A percentile compares a stretch with the other conserved stretches of the same genome.
Evolutionary conservation across 208 protist species (phyloP).

Genomic region (Kentomonas sorsogonicus): DNA sequence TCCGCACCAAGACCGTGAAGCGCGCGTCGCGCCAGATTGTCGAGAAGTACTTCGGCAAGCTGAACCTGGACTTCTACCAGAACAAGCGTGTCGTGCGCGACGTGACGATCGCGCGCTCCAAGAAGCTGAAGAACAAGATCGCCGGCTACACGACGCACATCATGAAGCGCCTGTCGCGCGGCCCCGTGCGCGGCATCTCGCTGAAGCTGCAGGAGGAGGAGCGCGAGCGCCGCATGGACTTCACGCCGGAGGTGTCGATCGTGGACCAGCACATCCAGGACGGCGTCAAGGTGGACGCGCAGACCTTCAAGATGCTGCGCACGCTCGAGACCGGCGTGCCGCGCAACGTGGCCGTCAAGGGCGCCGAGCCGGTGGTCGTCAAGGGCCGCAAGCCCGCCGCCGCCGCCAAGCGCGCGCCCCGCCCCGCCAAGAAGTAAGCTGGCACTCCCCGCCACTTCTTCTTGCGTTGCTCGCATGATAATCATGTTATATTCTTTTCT

Average conservation of each 20-base stretch:
- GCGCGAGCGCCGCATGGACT: constrained; percentile 99
- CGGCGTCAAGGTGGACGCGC: constrained; percentile 86
- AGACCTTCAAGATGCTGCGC: constrained; percentile 83
- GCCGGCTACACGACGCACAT: constrained; percentile 98
- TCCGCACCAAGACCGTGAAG: constrained; percentile 99
- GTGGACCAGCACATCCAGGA: constrained; percentile 84
- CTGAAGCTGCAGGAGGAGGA: constrained; percentile 99
- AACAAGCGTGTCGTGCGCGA: constrained; percentile 98
- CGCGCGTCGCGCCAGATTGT: constrained; percentile 98
- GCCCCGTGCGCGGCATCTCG: constrained; percentile 99
- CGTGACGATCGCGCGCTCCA: constrained; percentile 98
- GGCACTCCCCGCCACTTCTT: no score
- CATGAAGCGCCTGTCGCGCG: constrained; percentile 97
- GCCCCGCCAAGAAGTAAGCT: constrained; percentile 86
- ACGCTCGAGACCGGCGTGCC: constrained; percentile 81
- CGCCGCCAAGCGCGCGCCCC: constrained; percentile 86
- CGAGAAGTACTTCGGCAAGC: constrained; percentile 99
- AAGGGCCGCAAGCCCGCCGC: constrained; percentile 19
- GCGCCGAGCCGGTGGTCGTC: no score
- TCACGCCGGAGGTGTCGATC: constrained; percentile 93
- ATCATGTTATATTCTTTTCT: no score
- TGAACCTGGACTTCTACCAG: constrained; percentile 99
- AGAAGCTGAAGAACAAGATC: constrained; percentile 99
- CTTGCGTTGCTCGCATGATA: no score
- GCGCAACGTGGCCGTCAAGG: constrained; percentile 45